These are phyloP conservation scores for Mimosa pudica DNA, from an alignment of 306 rosid species.

Conservation along the genomic window DNA sequence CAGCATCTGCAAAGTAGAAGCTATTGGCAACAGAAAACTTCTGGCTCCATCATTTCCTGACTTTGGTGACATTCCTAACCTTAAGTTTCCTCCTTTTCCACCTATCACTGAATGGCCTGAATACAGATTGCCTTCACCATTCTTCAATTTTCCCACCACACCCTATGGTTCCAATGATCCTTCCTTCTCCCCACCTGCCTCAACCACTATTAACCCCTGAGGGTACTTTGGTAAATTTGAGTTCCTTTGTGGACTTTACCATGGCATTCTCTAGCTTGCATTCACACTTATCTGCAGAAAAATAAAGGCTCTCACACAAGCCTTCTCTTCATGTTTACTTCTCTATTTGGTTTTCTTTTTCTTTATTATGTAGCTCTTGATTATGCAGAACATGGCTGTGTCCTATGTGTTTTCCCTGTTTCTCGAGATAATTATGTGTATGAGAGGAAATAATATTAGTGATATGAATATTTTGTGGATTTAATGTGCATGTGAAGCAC, in stretches of 20 bases:
- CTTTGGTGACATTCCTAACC: not conserved
- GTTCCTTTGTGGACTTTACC: conserved; percentile 1
- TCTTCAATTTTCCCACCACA: not conserved
- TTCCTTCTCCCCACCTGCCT: conserved; percentile 22
- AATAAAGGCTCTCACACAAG: conserved; percentile 32
- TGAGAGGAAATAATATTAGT: not conserved
- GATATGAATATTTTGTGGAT: not conserved
- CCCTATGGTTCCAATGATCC: conserved; percentile 18
- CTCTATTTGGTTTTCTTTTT: not conserved
- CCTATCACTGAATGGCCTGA: conserved; percentile 31
- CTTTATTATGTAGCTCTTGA: not conserved
- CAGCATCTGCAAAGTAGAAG: conserved; percentile 16
- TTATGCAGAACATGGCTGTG: not conserved
- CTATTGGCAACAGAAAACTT: conserved; percentile 28
- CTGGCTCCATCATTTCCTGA: conserved; percentile 18
- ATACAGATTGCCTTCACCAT: conserved; percentile 31
- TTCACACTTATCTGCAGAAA: not conserved
- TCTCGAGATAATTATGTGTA: conserved; percentile 5
- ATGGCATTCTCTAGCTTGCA: not conserved
- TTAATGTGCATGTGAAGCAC: not conserved
- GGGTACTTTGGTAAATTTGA: not conserved
- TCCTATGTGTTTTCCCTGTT: not conserved
- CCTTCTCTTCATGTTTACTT: conserved; percentile 7
- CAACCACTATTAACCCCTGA: conserved; percentile 28
- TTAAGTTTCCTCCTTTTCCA: conserved; percentile 26